Evolutionary conservation across 1,139 yeast species (phyloP), one percentile per base, ranked within the genome.

Genomic region (Suzukiozyma palmioleophila): DNA sequence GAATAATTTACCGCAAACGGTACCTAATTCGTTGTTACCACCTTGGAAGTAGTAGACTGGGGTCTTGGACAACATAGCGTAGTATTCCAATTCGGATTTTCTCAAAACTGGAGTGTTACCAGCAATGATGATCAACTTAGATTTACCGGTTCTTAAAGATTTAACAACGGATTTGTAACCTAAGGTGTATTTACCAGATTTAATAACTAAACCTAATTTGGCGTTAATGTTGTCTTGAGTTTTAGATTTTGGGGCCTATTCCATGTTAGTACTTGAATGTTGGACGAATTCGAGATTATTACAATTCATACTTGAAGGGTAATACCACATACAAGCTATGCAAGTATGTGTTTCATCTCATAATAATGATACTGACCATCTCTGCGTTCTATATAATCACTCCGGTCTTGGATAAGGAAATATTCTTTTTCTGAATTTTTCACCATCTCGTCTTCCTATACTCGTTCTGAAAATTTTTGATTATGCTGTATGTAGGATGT

Each of bases 1-100:
- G 97, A 94, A 92, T 69, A 92, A 89, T 79, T 87, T 90, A 89
- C 99, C 99, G 76, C 97, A 92, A 60, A 96, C 96, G 64, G 99
- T 94, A 81, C 98, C 97, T 69, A 92, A 88, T 79, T 90, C 97
- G 78, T 90, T 90, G 97, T 90, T 90, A 76, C 97, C 96, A 80
- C 97, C 98, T 77, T 86, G 95, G 95, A 90, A 92, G 84, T 81
- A 83, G 95, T 90, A 92, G 64, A 92, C 96, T 69, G 81, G 83
- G 71, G 97, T 88, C 88, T 90, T 92, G 71, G 98, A 87, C 75
- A 92, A 85, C 98, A 92, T 92, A 66, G 98, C 97, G 90, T 94
- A 94, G 85, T 92, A 92, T 84, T 94, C 98, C 75, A 92, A 84
- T 83, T 92, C 99, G 60, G 97, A 89, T 82, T 92, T 92, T 84